Conservation (phyloP, 768 basidiomycete species). For the Fomitopsis pulvina region DNA sequence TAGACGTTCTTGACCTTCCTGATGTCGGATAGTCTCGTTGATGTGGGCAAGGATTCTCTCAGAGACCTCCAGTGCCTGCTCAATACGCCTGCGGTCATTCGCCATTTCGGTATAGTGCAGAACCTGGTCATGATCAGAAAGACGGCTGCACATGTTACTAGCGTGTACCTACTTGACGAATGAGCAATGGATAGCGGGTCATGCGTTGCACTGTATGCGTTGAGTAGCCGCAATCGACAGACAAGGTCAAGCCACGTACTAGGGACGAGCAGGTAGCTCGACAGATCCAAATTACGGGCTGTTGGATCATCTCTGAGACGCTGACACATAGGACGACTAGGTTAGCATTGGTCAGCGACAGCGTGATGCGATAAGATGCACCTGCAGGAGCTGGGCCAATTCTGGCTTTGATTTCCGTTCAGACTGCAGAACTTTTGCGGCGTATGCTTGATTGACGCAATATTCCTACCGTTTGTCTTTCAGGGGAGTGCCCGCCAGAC, state of each 20-base stretch:
- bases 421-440: conserved; percentile 70
- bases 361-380: conserved; percentile 21
- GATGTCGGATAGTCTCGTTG: conserved; percentile 84
- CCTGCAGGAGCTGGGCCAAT: conserved; percentile 62
- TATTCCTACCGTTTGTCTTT: conserved; percentile 53
- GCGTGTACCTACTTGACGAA: conserved; percentile 52
- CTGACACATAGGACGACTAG: conserved; percentile 28
- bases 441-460: conserved; percentile 82
- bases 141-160: not conserved
- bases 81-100: conserved; percentile 52
- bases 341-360: not conserved
- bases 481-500: not conserved
- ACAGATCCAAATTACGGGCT: conserved; percentile 78
- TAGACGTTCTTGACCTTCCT: conserved; percentile 76
- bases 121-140: conserved; percentile 38
- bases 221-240: too few relatives aligned
- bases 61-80: conserved; percentile 49
- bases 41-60: conserved; percentile 73
- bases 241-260: conserved; percentile 45
- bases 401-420: conserved; percentile 62
- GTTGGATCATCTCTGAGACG: conserved; percentile 69
- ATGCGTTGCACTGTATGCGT: conserved; percentile 78
- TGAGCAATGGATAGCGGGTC: conserved; percentile 87
- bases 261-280: conserved; percentile 87
- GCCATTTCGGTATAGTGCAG: conserved; percentile 69